Conservation (phyloP, 192 early-diverging fungal genomes). For the Spizellomyces sp. region DNA sequence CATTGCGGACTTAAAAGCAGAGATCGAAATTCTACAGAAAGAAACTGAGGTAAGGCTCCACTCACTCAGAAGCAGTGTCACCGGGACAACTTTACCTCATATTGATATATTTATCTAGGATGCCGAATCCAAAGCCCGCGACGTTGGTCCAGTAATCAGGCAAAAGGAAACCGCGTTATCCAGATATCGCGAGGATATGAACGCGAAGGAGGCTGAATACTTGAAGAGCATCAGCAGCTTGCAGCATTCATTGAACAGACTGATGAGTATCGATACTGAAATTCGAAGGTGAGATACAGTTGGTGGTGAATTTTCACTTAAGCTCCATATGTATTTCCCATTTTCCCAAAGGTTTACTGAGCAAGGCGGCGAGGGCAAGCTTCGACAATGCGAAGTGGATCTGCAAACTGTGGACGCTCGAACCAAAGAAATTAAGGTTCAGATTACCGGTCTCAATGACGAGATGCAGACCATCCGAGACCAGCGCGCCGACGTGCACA, state of each 20-base stretch:
- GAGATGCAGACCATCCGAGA: constrained; percentile 44
- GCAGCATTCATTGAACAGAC: constrained; percentile 18
- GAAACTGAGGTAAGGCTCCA: constrained; percentile 31
- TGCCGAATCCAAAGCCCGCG: constrained; percentile 22
- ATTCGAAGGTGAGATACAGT: constrained; percentile 28
- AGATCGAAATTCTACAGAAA: constrained; percentile 39
- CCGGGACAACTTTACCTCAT: not conserved
- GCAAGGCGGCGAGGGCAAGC: constrained; percentile 12
- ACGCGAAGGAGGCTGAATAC: constrained; percentile 15
- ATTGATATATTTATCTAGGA: not conserved
- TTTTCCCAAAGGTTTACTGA: constrained; percentile 25
- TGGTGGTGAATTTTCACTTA: constrained; percentile 7
- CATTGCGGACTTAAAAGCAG: constrained; percentile 43
- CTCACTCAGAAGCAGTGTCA: not conserved
- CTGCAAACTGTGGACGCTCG: constrained; percentile 23
- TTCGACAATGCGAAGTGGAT: constrained; percentile 20
- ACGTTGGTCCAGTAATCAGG: constrained; percentile 17
- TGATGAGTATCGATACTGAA: constrained; percentile 32
- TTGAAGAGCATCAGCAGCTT: constrained; percentile 1
- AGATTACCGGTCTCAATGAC: constrained; percentile 33
- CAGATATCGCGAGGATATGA: not conserved
- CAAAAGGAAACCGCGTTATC: constrained; percentile 36
- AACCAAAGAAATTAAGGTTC: constrained; percentile 41
- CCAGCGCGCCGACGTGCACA: constrained; percentile 26
- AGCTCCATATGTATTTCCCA: not conserved